Evolutionary conservation across 2,329 filamentous ascomycete genomes (phyloP).

Genomic region (Botrytis elliptica): DNA sequence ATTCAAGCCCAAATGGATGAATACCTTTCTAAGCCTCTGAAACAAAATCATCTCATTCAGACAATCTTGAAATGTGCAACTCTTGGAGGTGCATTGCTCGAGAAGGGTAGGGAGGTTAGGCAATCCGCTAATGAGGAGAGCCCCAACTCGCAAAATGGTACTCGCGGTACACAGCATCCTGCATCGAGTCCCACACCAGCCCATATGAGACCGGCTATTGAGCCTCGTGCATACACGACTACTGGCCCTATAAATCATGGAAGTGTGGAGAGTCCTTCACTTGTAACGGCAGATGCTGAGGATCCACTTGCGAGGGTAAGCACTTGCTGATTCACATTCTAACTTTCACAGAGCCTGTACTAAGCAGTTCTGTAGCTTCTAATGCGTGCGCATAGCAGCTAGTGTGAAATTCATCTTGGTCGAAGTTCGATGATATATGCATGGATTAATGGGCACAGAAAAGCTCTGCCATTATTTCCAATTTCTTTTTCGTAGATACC

Average conservation of each 20-base stretch:
- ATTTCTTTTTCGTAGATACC: conserved; percentile 25
- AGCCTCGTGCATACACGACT: conserved; percentile 68
- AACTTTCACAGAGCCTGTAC: conserved; percentile 21
- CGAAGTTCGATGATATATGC: conserved; percentile 13
- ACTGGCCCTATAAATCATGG: conserved; percentile 56
- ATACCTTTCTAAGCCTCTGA: conserved; percentile 93
- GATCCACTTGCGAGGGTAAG: conserved; percentile 47
- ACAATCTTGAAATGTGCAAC: conserved; percentile 97
- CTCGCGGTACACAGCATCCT: conserved; percentile 19
- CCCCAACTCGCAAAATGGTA: conserved; percentile 29
- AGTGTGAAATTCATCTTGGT: conserved; percentile 4
- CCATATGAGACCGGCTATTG: conserved; percentile 50
- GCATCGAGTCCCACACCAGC: conserved; percentile 27
- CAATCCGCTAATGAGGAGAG: conserved; percentile 36
- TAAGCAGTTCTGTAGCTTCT: conserved; percentile 36
- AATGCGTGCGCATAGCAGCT: conserved; percentile 39
- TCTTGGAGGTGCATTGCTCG: conserved; percentile 77
- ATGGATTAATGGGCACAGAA: conserved; percentile 14
- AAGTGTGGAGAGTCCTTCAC: conserved; percentile 60
- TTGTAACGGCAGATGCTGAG: conserved; percentile 58
- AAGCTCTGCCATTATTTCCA: conserved; percentile 14
- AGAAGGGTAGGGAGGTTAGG: conserved; percentile 66
- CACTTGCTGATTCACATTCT: conserved; percentile 21
- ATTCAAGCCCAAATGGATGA: conserved; percentile 99
- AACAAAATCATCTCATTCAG: conserved; percentile 96